Base-by-base conservation (phyloP, 306 rosid genomes). In the Carpinus viminea region DNA sequence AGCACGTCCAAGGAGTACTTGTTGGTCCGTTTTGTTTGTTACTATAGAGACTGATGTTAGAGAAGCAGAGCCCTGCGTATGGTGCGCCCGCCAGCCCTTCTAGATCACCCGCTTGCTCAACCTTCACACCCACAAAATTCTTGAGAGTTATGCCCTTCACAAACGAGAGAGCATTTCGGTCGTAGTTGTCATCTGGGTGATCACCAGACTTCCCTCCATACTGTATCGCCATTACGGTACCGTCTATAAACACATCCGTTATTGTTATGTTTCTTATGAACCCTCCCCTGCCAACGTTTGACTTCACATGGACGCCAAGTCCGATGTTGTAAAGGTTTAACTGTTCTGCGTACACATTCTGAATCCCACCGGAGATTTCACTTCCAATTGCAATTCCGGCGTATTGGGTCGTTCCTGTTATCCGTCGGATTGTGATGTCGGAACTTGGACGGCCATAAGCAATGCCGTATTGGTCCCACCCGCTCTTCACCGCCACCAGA, bases 311-410 rank as follows among this genome's bases (percentile, higher is more conserved):
- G 79, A 94, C 89, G 6, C 97, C 97, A 52, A 90, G 84, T 83
- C 98, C 97, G 89, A 88, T 70, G 88, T 88, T 82, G 88, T 65
- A 88, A 62, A 90, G 93, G 87, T 81, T 94, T 53, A 92, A 82
- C 86, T 92, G 93, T 52, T 94, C 97, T 0, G 91, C 98, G 3
- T 89, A 83, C n/a, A 92, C 88, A 46, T 92, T 90, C 79, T 86
- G 81, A 62, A 94, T 97, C n/a, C 98, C 98, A 0, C 98, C 98
- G 0, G 98, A 94, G 86, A 97, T 78, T 88, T 94, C 97, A 17
- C 98, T 94, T 85, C 98, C 97, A 1, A 94, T 20, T 0, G 97
- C 97, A 15, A 94, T 90, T 76, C 98, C 98, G 0, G 91, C 73
- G 65, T 92, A 94, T 2, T 97, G 97, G 46, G 94, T 86, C 17